phyloP scores from a whole-genome alignment of 2,329 filamentous ascomycete genomes.

The Penicillium olsonii region DNA sequence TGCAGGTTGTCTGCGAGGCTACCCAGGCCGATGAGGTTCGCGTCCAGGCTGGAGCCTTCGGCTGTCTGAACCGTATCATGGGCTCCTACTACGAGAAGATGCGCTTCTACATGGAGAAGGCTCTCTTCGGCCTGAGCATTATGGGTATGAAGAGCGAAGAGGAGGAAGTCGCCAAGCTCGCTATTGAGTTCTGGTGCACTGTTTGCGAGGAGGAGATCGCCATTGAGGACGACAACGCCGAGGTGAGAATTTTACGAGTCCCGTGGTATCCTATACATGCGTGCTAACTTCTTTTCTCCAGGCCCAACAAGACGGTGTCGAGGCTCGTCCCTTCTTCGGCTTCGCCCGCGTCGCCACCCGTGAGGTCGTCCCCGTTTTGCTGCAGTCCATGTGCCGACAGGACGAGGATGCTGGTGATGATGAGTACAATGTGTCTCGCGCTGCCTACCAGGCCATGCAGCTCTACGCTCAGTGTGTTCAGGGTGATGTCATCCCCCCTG shows the following conservation, averaged over 20 bases:
- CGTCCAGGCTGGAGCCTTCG: slow-evolving; percentile 95
- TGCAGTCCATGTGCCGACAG: slow-evolving; percentile 89
- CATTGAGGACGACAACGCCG: slow-evolving; percentile 94
- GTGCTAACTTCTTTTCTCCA: slow-evolving; percentile 32
- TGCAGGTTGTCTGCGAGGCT: slow-evolving; percentile 99
- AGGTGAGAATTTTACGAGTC: slow-evolving; percentile 52
- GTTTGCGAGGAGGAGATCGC: slow-evolving; percentile 98
- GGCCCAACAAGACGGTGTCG: slow-evolving; percentile 69
- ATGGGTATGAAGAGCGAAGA: slow-evolving; percentile 98
- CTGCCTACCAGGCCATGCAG: slow-evolving; percentile 93
- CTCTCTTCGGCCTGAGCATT: slow-evolving; percentile 93
- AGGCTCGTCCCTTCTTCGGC: slow-evolving; percentile 91
- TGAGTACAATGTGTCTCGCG: slow-evolving; percentile 94
- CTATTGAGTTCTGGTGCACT: slow-evolving; percentile 99
- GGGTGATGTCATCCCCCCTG: slow-evolving; percentile 77
- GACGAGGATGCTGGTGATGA: slow-evolving; percentile 96
- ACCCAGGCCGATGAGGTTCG: slow-evolving; percentile 88
- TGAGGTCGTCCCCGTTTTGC: slow-evolving; percentile 90
- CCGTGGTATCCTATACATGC: background rate
- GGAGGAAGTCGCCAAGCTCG: slow-evolving; percentile 96
- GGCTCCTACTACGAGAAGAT: slow-evolving; percentile 98
- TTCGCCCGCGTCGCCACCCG: slow-evolving; percentile 90
- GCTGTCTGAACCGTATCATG: slow-evolving; percentile 98
- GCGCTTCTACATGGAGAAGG: slow-evolving; percentile 99
- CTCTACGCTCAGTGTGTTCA: slow-evolving; percentile 93